These are phyloP conservation scores for Chaetomium cochliodes DNA, from an alignment of 495 filamentous ascomycete genomes.

Conservation along the genomic window DNA sequence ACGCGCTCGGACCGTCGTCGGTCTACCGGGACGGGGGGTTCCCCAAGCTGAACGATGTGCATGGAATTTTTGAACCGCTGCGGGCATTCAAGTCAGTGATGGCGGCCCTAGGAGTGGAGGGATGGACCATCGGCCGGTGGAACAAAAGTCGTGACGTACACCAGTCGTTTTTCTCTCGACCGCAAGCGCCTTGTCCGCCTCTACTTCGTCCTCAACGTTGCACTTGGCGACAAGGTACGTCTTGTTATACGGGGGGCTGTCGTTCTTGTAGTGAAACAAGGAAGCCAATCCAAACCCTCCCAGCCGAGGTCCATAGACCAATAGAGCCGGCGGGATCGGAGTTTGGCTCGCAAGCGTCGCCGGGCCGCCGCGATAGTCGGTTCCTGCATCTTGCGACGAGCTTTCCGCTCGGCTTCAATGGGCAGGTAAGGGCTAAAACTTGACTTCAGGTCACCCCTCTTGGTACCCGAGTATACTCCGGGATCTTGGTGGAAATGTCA, in stretches of 20 bases:
- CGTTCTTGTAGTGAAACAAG: not conserved
- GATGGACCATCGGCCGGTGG: no score
- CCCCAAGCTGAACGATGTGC: not conserved
- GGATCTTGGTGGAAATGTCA: no score
- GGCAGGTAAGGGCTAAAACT: no score
- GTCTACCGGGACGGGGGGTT: not conserved
- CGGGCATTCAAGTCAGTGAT: not conserved
- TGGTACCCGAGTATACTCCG: no score
- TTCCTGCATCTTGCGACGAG: no score
- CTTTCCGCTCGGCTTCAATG: no score
- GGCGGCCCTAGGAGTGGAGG: no score
- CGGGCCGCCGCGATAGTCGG: not conserved
- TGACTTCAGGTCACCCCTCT: no score
- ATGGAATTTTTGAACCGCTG: not conserved
- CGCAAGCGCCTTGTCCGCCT: not conserved
- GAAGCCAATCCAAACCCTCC: not conserved
- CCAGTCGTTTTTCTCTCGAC: not conserved
- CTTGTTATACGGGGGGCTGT: not conserved
- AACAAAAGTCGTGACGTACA: not conserved
- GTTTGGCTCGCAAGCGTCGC: not conserved
- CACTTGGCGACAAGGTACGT: not conserved
- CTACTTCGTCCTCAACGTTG: not conserved
- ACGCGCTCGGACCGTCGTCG: not conserved
- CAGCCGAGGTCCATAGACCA: not conserved
- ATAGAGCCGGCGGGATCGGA: not conserved